These are phyloP conservation scores for Tylopilus vinaceipallidus DNA, from an alignment of 768 basidiomycete genomes.

Conservation along the genomic window DNA sequence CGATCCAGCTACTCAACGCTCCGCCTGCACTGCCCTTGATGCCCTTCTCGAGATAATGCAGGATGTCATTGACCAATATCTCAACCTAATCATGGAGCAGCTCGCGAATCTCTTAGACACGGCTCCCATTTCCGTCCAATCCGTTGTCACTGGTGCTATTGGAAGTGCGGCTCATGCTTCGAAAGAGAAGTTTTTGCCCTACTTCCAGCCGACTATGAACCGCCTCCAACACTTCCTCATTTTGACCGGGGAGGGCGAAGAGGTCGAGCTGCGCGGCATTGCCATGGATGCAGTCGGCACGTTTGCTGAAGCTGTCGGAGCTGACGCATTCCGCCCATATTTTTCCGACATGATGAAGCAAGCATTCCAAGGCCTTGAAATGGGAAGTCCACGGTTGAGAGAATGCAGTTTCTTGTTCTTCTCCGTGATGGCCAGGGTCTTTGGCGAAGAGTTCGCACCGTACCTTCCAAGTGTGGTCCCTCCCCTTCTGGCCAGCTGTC, in stretches of 20 bases:
- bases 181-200: conserved; percentile 85
- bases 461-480: conserved; percentile 88
- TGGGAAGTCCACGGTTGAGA: conserved; percentile 82
- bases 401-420: conserved; percentile 99
- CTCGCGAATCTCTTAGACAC: conserved; percentile 83
- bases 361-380: conserved; percentile 85
- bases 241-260: conserved; percentile 85
- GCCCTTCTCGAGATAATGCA: conserved; percentile 93
- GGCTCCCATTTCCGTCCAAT: conserved; percentile 84
- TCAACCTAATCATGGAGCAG: conserved; percentile 92
- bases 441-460: conserved; percentile 87
- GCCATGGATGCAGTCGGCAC: conserved; percentile 99
- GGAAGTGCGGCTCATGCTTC: conserved; percentile 98
- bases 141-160: conserved; percentile 95
- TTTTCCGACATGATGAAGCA: conserved; percentile 96
- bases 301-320: conserved; percentile 94
- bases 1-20: conserved; percentile 80
- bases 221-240: conserved; percentile 86
- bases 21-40: conserved; percentile 97
- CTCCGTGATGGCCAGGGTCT: conserved; percentile 96
- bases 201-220: conserved; percentile 90
- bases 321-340: conserved; percentile 91
- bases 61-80: conserved; percentile 87
- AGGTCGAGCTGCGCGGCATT: conserved; percentile 92
- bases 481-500: conserved; percentile 76